Conservation (phyloP, 2,329 filamentous ascomycete species). For the Apiospora rasikravindrae region DNA sequence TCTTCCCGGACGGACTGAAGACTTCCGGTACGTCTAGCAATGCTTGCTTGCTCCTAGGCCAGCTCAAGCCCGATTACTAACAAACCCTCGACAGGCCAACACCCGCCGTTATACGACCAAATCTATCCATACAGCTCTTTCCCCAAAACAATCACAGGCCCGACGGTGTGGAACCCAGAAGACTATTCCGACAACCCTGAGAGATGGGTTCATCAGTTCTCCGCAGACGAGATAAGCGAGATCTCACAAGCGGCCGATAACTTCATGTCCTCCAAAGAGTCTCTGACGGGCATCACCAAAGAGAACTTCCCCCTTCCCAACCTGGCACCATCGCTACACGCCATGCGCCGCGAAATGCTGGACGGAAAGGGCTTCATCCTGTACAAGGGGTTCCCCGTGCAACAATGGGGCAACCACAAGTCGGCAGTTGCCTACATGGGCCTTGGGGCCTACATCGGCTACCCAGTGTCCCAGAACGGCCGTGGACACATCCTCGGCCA, state of each 20-base stretch:
- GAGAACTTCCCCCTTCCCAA: constrained; percentile 66
- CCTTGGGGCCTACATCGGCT: constrained; percentile 79
- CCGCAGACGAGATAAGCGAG: constrained; percentile 63
- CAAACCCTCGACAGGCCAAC: constrained; percentile 55
- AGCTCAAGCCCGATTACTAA: background rate
- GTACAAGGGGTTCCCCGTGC: constrained; percentile 83
- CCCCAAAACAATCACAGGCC: constrained; percentile 67
- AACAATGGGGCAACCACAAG: constrained; percentile 78
- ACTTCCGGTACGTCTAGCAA: constrained; percentile 46
- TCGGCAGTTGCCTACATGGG: constrained; percentile 91
- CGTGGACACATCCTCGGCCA: constrained; percentile 83
- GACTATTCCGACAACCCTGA: constrained; percentile 67
- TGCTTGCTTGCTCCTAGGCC: background rate
- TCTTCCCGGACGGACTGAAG: constrained; percentile 70
- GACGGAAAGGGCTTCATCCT: constrained; percentile 90
- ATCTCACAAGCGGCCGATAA: constrained; percentile 65
- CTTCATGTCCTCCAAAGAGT: constrained; percentile 63
- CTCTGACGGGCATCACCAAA: constrained; percentile 67
- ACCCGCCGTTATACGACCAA: constrained; percentile 66
- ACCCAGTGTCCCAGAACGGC: constrained; percentile 87
- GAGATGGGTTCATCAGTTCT: constrained; percentile 72
- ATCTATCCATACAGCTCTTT: constrained; percentile 69
- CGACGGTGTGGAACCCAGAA: constrained; percentile 69
- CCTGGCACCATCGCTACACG: constrained; percentile 57
- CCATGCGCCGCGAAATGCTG: constrained; percentile 69